Conservation (phyloP, 768 basidiomycete genomes). For the Cystofilobasidium macerans region DNA sequence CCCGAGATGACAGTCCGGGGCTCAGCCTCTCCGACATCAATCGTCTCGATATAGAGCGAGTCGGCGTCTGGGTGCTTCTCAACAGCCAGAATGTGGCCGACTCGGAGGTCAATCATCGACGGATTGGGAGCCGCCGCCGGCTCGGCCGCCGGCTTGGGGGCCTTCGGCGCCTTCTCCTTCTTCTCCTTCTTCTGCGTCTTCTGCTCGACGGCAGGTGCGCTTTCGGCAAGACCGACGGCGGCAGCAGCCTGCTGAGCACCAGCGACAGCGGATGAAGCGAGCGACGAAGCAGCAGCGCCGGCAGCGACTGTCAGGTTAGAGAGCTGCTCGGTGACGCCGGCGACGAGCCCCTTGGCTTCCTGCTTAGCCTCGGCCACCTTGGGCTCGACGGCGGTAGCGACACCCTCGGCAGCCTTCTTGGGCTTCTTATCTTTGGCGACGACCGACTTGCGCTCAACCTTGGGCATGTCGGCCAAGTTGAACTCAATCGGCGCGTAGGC, state of each 20-base stretch:
- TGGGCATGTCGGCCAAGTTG: conserved; percentile 19
- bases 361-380: neutral
- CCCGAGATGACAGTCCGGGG: conserved; percentile 95
- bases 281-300: neutral
- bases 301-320: conserved; percentile 17
- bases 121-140: conserved; percentile 73
- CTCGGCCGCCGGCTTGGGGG: conserved; percentile 35
- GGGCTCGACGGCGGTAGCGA: neutral
- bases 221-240: conserved; percentile 12
- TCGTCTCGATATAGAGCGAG: conserved; percentile 96
- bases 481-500: conserved; percentile 17
- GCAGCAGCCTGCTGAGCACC: conserved; percentile 11
- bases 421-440: conserved; percentile 53
- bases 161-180: conserved; percentile 42
- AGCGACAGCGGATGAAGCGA: neutral
- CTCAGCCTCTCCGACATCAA: conserved; percentile 89
- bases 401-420: conserved; percentile 26
- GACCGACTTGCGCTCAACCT: conserved; percentile 32
- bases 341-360: conserved; percentile 19
- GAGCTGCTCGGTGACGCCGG: conserved; percentile 19
- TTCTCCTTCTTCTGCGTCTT: conserved; percentile 50
- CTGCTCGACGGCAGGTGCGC: conserved; percentile 34
- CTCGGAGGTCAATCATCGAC: conserved; percentile 92
- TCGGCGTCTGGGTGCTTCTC: conserved; percentile 96
- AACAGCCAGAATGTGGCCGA: conserved; percentile 70